A percentile compares a stretch with the other conserved stretches of the same genome.
These are phyloP conservation scores for Boletus tylopilopsis DNA, from an alignment of 768 basidiomycete species.

Conservation along the genomic window DNA sequence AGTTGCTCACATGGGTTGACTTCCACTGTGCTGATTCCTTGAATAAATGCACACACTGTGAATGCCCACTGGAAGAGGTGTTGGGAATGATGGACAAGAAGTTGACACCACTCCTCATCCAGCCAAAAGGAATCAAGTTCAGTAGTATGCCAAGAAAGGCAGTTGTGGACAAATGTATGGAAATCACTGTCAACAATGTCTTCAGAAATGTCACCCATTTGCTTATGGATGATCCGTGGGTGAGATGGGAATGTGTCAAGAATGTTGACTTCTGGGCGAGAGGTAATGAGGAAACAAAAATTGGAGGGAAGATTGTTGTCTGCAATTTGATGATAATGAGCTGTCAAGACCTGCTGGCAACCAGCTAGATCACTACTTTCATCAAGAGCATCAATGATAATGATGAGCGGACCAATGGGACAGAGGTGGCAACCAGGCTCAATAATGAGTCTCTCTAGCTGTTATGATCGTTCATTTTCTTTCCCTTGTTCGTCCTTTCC, in stretches of 20 bases:
- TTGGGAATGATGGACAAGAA: neutral
- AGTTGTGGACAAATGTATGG: neutral
- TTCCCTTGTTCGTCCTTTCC: too few species aligned
- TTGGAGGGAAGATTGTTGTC: constrained; percentile 8
- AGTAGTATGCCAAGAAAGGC: neutral
- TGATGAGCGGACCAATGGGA: neutral
- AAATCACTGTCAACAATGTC: neutral
- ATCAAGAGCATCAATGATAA: constrained; percentile 24
- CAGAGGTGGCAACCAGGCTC: neutral
- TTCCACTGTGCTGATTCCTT: neutral
- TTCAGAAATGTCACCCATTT: neutral
- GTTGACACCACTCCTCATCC: constrained; percentile 5
- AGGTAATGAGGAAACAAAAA: constrained; percentile 14
- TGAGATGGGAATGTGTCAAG: neutral
- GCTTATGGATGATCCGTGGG: neutral
- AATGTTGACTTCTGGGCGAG: neutral
- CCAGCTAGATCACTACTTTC: constrained; percentile 9
- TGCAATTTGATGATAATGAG: neutral
- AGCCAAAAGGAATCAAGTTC: neutral
- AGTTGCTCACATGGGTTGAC: neutral
- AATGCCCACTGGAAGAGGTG: neutral
- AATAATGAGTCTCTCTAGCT: neutral
- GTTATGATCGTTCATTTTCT: too few species aligned
- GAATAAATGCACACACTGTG: neutral
- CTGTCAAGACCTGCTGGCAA: constrained; percentile 15